Base-by-base conservation (phyloP, 768 basidiomycete species). In the Leccinum variicolor region DNA sequence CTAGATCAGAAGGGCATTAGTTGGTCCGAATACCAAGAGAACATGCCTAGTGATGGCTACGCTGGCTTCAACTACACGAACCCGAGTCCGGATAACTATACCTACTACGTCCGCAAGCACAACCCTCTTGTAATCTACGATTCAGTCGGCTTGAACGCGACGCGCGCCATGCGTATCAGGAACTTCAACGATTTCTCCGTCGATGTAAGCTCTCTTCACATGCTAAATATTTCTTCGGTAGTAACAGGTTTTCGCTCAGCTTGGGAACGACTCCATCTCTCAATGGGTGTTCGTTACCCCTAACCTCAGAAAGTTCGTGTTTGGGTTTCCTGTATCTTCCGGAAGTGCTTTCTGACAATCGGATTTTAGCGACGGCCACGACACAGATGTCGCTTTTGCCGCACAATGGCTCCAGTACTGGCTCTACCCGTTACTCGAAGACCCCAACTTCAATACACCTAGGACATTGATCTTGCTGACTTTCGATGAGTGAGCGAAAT, bases 281-380 rank as follows among this genome's bases (percentile, higher is more conserved):
- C 83, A 84, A 59, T 85, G 83, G 81, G 58, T 77, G 17, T 85
- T 81, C 62, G 77, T 86, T 53, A 85, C 85, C 1, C 85, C 85
- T 23, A 85, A 87, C 68, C 73, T 82, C 46, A 62, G 56, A 60
- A 56, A 68, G 67, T 68, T 33, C 36, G 62, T 64, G 17, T 4
- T 28, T 17, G 25, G 8, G 49, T 47, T 45, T 25, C 29, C 41
- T 19, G 23, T 46, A 11, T 34, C 31, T 21, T n/a, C 33, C n/a
- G 6, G 9, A 10, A 23, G 17, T 13, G 26, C 13, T 8, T 43
- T 11, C 25, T 62, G 29, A 65, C 19, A 48, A 8, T 25, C 28
- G 1, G 6, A 39, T 34, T 39, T 78, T 50, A 77, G 85, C 66
- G 83, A 85, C 60, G 83, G 75, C 1, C 85, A 85, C 61, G 83